Percentiles rank a stretch among this genome's conserved stretches.
Evolutionary conservation across 306 rosid species (phyloP).

Genomic region (Cucumis melo): DNA sequence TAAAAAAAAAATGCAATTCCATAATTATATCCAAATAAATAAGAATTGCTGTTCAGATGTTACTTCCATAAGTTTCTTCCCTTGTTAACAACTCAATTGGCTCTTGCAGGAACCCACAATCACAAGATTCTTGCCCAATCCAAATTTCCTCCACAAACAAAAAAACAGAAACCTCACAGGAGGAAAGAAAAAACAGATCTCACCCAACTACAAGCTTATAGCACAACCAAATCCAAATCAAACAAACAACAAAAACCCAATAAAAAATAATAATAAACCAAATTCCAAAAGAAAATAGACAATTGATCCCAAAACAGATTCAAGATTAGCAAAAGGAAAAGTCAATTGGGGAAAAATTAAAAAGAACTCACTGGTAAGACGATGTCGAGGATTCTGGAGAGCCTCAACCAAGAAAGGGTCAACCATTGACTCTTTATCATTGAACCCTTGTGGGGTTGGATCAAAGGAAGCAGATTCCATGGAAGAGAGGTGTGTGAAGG

Average conservation of each 20-base stretch:
- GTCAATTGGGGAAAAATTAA: not conserved
- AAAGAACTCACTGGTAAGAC: slow-evolving; percentile 54
- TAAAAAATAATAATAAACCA: not conserved
- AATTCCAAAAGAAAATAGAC: not conserved
- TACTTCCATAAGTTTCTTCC: not conserved
- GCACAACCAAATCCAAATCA: not conserved
- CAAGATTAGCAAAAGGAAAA: not conserved
- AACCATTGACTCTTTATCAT: slow-evolving; percentile 60
- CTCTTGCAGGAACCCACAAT: not conserved
- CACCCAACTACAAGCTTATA: not conserved
- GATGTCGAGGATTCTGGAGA: slow-evolving; percentile 86
- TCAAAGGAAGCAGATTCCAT: slow-evolving; percentile 25
- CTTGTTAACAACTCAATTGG: not conserved
- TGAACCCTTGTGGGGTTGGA: slow-evolving; percentile 28
- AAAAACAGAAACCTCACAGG: not conserved
- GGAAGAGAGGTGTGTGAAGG: slow-evolving; percentile 14
- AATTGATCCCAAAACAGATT: not conserved
- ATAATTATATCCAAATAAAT: not conserved
- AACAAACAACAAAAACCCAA: not conserved
- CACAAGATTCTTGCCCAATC: not conserved
- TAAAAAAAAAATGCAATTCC: too few species aligned
- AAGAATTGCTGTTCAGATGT: not conserved
- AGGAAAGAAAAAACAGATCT: not conserved
- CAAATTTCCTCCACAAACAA: not conserved
- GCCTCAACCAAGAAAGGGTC: slow-evolving; percentile 94